Conservation (phyloP, 192 early-diverging fungal genomes). For the Coemansia sp. region DNA sequence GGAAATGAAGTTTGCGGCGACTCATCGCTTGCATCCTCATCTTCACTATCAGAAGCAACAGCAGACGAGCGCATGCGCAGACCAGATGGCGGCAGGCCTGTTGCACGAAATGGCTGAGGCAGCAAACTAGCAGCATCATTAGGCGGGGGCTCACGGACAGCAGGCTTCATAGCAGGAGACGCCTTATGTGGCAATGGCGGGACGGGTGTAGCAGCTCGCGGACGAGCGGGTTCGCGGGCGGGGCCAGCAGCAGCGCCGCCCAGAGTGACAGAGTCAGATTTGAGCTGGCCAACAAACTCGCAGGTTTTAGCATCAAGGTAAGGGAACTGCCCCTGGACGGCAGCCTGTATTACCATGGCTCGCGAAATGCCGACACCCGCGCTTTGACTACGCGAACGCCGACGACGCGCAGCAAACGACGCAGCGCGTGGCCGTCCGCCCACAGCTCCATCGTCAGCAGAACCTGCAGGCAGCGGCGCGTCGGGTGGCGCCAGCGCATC, state of each 20-base stretch:
- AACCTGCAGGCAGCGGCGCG: background rate
- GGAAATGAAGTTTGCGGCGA: no score
- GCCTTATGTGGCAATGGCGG: background rate
- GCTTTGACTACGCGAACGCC: conserved; percentile 50
- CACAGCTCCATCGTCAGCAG: background rate
- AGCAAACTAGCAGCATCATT: conserved; percentile 5
- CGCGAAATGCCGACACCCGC: conserved; percentile 52
- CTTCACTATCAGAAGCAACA: background rate
- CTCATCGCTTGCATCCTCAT: no score
- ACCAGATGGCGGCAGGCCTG: conserved; percentile 19
- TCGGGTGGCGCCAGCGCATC: background rate
- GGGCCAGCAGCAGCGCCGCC: conserved; percentile 31
- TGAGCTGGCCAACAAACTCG: conserved; percentile 55
- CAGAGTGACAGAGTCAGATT: conserved; percentile 37
- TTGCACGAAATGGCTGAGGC: conserved; percentile 6
- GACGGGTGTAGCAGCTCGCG: background rate
- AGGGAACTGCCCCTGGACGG: conserved; percentile 49
- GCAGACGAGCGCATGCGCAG: conserved; percentile 21
- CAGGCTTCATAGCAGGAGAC: conserved; percentile 26
- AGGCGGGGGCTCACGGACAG: background rate
- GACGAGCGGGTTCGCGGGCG: conserved; percentile 15
- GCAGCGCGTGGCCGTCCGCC: conserved; percentile 5
- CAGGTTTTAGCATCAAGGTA: conserved; percentile 51
- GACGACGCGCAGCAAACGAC: conserved; percentile 38
- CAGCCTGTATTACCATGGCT: conserved; percentile 52